phyloP scores from a whole-genome alignment of 2,329 filamentous ascomycete genomes.

The Microdochium paspali region DNA sequence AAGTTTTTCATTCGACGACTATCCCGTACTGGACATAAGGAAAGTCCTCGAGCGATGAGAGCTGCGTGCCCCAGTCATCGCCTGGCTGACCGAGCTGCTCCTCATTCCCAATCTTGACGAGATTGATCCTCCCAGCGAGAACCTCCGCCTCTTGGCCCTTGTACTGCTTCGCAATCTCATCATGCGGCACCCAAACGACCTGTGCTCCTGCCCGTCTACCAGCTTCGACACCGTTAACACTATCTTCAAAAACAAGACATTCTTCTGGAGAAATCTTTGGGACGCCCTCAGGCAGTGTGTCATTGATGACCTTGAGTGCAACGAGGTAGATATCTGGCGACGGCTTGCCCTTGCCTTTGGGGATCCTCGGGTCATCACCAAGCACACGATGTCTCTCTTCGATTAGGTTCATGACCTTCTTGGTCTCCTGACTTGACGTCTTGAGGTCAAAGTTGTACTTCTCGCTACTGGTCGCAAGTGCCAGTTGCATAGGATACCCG shows the following conservation, averaged over 20 bases:
- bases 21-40: constrained; percentile 26
- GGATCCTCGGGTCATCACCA: constrained; percentile 57
- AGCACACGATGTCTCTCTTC: constrained; percentile 44
- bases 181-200: constrained; percentile 62
- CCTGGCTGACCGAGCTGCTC: constrained; percentile 22
- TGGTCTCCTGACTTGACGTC: constrained; percentile 24
- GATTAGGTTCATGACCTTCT: constrained; percentile 29
- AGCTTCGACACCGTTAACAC: constrained; percentile 61
- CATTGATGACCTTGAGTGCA: constrained; percentile 56
- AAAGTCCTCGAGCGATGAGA: constrained; percentile 25
- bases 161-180: constrained; percentile 35
- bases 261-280: constrained; percentile 48
- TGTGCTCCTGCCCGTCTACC: constrained; percentile 65
- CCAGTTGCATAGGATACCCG: constrained; percentile 38
- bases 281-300: constrained; percentile 35
- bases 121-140: constrained; percentile 18
- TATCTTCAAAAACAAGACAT: constrained; percentile 68
- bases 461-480: constrained; percentile 57
- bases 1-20: not conserved
- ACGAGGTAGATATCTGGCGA: constrained; percentile 65
- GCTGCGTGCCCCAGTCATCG: constrained; percentile 26
- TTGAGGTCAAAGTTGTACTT: constrained; percentile 52
- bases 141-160: constrained; percentile 15
- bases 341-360: constrained; percentile 56
- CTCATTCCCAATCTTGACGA: constrained; percentile 17